Conservation (phyloP, 78 protist genomes). For the Corallochytrium limacisporum region DNA sequence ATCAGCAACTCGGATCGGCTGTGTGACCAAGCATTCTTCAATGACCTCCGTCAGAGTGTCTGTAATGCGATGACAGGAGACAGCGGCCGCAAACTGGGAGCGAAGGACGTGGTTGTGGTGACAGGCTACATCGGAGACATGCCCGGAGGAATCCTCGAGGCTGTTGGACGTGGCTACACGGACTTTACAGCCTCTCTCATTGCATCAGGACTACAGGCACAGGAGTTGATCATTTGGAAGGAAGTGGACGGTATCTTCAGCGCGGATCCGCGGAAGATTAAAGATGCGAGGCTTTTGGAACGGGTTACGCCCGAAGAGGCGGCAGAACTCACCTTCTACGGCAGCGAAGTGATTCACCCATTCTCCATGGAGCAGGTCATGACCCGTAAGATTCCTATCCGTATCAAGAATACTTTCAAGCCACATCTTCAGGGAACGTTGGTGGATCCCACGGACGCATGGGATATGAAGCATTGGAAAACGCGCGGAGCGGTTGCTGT, state of each 20-base stretch:
- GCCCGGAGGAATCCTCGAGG: conserved; percentile 7
- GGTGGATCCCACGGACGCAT: no score
- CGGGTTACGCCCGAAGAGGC: conserved; percentile 15
- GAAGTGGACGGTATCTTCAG: conserved; percentile 31
- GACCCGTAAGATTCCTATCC: conserved; percentile 5
- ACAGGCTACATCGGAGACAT: conserved; percentile 19
- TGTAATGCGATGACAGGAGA: not conserved
- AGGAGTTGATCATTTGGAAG: conserved; percentile 16
- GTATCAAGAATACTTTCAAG: conserved; percentile 17
- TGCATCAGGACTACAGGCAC: conserved; percentile 13
- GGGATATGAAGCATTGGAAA: no score
- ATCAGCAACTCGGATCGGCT: not conserved
- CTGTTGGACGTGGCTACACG: conserved; percentile 24
- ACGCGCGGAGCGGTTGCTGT: conserved; percentile 6
- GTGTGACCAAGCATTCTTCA: not conserved
- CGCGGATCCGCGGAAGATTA: conserved; percentile 13
- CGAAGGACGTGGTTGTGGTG: not conserved
- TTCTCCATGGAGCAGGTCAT: conserved; percentile 23
- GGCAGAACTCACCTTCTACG: conserved; percentile 14
- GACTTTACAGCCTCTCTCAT: conserved; percentile 26
- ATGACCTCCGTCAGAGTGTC: not conserved
- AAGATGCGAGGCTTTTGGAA: not conserved
- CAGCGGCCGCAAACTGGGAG: not conserved
- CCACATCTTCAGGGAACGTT: not conserved
- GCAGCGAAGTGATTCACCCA: conserved; percentile 15